phyloP scores from a whole-genome alignment of 2,329 filamentous ascomycete species.

The Penicillium glabrum region DNA sequence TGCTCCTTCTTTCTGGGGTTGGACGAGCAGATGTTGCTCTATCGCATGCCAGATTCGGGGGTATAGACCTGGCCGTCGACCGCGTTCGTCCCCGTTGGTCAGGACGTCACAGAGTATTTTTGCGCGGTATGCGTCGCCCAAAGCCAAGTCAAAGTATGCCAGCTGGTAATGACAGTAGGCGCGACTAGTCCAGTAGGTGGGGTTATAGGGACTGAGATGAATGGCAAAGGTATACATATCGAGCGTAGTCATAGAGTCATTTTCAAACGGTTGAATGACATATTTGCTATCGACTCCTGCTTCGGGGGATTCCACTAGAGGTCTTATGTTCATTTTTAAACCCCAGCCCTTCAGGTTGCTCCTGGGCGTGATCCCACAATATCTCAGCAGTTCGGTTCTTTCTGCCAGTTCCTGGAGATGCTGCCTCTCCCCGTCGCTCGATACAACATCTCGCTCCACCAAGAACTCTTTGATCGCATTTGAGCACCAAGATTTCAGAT shows the following conservation, averaged over 20 bases:
- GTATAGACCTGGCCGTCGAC: conserved; percentile 29
- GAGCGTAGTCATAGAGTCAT: conserved; percentile 14
- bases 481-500: conserved; percentile 2
- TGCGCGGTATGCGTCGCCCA: conserved; percentile 40
- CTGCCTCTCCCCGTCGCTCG: conserved; percentile 5
- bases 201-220: conserved; percentile 36
- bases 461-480: conserved; percentile 11
- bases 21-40: conserved; percentile 31
- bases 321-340: conserved; percentile 12
- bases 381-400: conserved; percentile 16
- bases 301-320: neutral
- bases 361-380: conserved; percentile 20
- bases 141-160: conserved; percentile 35
- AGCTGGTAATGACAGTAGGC: conserved; percentile 36
- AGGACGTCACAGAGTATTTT: conserved; percentile 34
- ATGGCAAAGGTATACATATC: conserved; percentile 41
- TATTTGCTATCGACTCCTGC: neutral
- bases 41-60: conserved; percentile 32
- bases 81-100: conserved; percentile 18
- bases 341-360: conserved; percentile 32
- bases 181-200: conserved; percentile 38
- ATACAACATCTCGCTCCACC: conserved; percentile 9
- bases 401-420: conserved; percentile 23
- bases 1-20: conserved; percentile 5
- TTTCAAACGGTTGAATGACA: conserved; percentile 16